Conservation (phyloP, 805 yeast genomes). For the Starmerella lactis-condensi region DNA sequence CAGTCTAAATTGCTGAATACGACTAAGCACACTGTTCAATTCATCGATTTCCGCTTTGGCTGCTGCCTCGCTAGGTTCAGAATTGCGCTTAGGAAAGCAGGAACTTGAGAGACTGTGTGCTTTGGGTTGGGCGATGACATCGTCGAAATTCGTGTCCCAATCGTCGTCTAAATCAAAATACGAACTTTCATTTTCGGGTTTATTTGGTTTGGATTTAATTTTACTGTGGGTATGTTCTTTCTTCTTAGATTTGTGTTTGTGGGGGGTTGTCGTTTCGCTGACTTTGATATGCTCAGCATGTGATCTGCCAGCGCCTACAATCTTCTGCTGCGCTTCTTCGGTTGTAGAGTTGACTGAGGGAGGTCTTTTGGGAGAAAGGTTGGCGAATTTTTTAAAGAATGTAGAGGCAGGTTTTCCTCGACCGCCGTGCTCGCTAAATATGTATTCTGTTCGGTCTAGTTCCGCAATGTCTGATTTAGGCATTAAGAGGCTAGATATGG, state of each 20-base stretch:
- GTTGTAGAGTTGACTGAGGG: constrained; percentile 7
- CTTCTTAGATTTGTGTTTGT: constrained; percentile 4
- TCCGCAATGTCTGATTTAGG: constrained; percentile 20
- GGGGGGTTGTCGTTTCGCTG: background rate
- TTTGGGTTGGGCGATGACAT: constrained; percentile 15
- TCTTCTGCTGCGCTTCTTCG: constrained; percentile 20
- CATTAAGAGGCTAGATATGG: too few relatives aligned
- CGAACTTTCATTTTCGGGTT: constrained; percentile 12
- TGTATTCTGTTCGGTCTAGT: constrained; percentile 30
- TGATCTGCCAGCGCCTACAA: constrained; percentile 39
- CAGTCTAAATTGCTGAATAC: constrained; percentile 48
- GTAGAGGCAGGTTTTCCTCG: constrained; percentile 40
- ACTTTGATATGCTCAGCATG: constrained; percentile 27
- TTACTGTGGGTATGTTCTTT: background rate
- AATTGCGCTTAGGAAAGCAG: constrained; percentile 3
- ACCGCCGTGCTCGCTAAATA: constrained; percentile 54
- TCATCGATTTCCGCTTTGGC: constrained; percentile 33
- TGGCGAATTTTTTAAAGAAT: constrained; percentile 27
- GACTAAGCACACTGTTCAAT: constrained; percentile 39
- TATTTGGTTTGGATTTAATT: background rate
- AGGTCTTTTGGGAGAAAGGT: constrained; percentile 4
- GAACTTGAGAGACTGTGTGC: constrained; percentile 11
- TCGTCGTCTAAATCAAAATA: constrained; percentile 72
- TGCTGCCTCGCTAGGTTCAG: constrained; percentile 20
- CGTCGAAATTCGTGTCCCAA: constrained; percentile 67